Evolutionary conservation across 768 basidiomycete species (phyloP), one percentile per base, ranked within the genome.

Genomic region (Phaffia tasmanica): DNA sequence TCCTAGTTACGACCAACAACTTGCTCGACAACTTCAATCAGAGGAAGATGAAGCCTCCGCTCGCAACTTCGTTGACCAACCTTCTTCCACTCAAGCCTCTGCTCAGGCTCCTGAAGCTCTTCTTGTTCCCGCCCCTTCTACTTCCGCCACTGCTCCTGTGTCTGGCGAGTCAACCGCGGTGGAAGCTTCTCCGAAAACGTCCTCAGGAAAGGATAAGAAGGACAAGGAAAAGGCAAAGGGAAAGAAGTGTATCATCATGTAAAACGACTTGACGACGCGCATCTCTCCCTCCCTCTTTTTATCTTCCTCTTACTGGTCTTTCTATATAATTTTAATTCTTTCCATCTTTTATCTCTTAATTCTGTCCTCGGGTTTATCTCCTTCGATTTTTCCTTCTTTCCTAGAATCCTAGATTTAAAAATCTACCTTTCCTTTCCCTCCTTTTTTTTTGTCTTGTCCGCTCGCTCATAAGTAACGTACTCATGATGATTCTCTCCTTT

Each of bases 21-120:
- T 93, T 0, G 91, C 91, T 3, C 80, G 79, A 57, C 85, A 85
- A 69, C 77, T 95, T 1, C 91, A 93, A 73, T 82, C 81, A 0
- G 87, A 90, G 70, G 91, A 93, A 75, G 85, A 93, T 54, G 80
- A 42, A 42, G 35, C 35, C 79, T 3, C 76, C 64, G 14, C 76
- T 76, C 15, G 75, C 74, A 11, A 73, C 74, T 8, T 63, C 69
- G 14, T 62, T 49, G 58, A 57, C 69, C 47, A 27, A 29, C 21
- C 59, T 6, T 61, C 59, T 35, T 61, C 59, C n/a, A 19, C 16
- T 15, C 59, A 27, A 25, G 46, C 46, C n/a, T n/a, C 47, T 7
- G 47, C 30, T 25, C 15, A 23, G 6, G 30, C 59, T 61, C 35
- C 11, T 42, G 35, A 42, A 4, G 11, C 35, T 11, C 4, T 11